Evolutionary conservation across 1,139 yeast species (phyloP), one percentile per base, ranked within the genome.

Genomic region (Kodamaea ohmeri): DNA sequence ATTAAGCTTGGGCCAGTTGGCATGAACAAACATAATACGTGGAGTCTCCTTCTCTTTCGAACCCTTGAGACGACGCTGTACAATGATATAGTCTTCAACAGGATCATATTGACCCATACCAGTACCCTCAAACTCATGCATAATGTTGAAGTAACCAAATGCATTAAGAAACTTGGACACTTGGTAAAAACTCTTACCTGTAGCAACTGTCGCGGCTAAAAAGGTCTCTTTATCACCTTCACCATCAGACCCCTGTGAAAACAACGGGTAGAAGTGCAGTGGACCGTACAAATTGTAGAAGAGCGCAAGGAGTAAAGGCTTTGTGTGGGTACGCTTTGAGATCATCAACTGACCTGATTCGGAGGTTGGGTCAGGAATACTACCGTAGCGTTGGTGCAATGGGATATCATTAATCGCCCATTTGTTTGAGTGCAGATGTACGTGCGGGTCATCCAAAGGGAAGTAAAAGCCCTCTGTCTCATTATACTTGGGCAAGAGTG

Each of bases 191-290:
- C 76, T 67, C 36, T 78, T 73, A 6, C 66, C 63, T 39, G 83
- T 61, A 2, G 83, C 86, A 32, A 74, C 73, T 0, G 94, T 82
- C 0, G 92, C 90, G 0, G 95, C 90, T 38, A 85, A 65, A 53
- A 85, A 88, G 0, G 96, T 86, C 55, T 88, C 96, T 56, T 87
- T 88, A 58, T 88, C 96, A 44, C 96, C 96, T 63, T 86, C 95
- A 31, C 96, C 96, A 41, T 81, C 84, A 0, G 86, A 78, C 11
- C 90, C 90, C 61, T 87, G 95, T 1, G 92, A 81, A 39, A 88
- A 75, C 34, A 88, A 70, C n/a, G 94, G 94, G 58, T 87, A 88
- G 55, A 75, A 88, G 62, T 80, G 79, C 13, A 74, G 72, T 4
- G 92, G 94, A 0, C 96, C 96, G 54, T 78, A 83, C 28, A 84